Percentiles rank a stretch among this genome's conserved stretches.
These are phyloP conservation scores for Mycena latifolia DNA, from an alignment of 768 basidiomycete genomes.

Conservation along the genomic window DNA sequence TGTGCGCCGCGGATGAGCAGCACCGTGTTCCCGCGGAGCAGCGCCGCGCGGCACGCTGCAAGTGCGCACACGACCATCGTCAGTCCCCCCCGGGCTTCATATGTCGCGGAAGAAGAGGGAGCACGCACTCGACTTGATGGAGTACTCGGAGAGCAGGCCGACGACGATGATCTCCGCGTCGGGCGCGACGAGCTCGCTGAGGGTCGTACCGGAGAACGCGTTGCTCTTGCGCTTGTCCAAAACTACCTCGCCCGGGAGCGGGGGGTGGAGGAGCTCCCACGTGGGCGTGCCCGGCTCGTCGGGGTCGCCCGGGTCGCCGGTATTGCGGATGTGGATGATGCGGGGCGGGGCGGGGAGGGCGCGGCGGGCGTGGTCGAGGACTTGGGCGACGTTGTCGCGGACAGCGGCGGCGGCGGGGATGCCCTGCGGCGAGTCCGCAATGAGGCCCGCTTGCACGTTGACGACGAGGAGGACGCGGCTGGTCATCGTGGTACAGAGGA, in stretches of 20 bases:
- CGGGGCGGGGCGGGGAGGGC: constrained; percentile 61
- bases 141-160: constrained; percentile 78
- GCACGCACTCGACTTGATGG: constrained; percentile 59
- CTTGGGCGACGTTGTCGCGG: constrained; percentile 59
- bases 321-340: constrained; percentile 78
- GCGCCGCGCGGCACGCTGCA: constrained; percentile 69
- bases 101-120: not conserved
- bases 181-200: constrained; percentile 61
- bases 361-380: constrained; percentile 61
- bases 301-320: constrained; percentile 68
- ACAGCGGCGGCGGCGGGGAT: constrained; percentile 61
- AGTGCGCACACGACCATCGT: constrained; percentile 22
- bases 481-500: not conserved
- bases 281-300: constrained; percentile 68
- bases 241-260: constrained; percentile 63
- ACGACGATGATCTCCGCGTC: constrained; percentile 75
- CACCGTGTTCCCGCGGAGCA: constrained; percentile 76
- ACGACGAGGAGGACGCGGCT: constrained; percentile 65
- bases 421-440: constrained; percentile 61
- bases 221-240: constrained; percentile 80
- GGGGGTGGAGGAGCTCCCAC: constrained; percentile 72
- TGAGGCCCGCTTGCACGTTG: constrained; percentile 67
- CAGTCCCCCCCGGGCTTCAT: constrained; percentile 18
- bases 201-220: constrained; percentile 70
- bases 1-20: constrained; percentile 74